Conservation (phyloP, 495 filamentous ascomycete species). For the Alectoria sarmentosa region DNA sequence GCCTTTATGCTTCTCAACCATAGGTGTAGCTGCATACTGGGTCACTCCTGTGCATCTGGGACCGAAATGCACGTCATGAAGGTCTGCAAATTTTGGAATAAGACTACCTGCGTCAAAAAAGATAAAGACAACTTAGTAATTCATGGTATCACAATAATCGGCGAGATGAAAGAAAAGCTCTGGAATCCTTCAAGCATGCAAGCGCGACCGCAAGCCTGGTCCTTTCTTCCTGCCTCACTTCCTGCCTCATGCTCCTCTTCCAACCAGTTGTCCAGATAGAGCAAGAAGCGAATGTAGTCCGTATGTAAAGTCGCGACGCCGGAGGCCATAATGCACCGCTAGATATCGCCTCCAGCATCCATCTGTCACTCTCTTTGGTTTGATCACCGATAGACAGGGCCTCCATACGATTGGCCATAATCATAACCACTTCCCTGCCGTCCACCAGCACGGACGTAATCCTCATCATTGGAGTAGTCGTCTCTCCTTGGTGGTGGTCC, state of each 20-base stretch:
- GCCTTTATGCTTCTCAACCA: not conserved
- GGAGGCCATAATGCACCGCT: not conserved
- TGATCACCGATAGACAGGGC: slow-evolving; percentile 19
- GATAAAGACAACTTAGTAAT: slow-evolving; percentile 5
- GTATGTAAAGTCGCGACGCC: slow-evolving; percentile 4
- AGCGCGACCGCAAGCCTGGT: not conserved
- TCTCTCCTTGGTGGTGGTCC: slow-evolving; percentile 12
- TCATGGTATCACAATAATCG: slow-evolving; percentile 15
- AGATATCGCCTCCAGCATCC: not conserved
- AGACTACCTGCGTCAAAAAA: slow-evolving; percentile 8
- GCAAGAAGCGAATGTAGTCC: slow-evolving; percentile 6
- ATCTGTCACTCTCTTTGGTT: not conserved
- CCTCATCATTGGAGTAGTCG: slow-evolving; percentile 25
- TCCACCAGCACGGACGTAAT: slow-evolving; percentile 24
- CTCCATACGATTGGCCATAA: slow-evolving; percentile 23
- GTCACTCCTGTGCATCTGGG: not conserved
- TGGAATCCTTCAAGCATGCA: not conserved
- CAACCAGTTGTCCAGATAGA: not conserved
- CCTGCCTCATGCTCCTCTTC: not conserved
- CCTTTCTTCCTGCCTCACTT: too few species aligned
- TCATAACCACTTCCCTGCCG: slow-evolving; percentile 23
- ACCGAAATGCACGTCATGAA: not conserved
- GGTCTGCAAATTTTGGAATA: not conserved
- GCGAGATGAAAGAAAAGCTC: not conserved
- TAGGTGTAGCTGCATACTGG: not conserved